Percentiles rank a stretch among this genome's conserved stretches.
Evolutionary conservation across 805 yeast species (phyloP).

Genomic region (Saccharomyces kudriavzevii): DNA sequence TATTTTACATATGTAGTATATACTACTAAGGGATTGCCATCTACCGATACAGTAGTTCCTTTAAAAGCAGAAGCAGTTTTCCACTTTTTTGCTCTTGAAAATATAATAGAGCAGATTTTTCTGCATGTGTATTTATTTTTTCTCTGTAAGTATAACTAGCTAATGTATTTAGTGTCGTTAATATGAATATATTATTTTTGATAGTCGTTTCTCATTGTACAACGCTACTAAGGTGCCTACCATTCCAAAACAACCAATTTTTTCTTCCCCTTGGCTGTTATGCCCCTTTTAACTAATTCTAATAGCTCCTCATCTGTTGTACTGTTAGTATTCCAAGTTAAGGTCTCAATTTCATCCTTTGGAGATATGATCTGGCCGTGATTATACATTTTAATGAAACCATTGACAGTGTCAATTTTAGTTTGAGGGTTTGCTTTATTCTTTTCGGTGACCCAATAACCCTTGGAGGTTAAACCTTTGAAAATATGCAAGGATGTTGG

Average conservation of each 20-base stretch:
- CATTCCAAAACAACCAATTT: slow-evolving; percentile 26
- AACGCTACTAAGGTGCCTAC: slow-evolving; percentile 4
- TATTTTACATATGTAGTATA: too few species aligned
- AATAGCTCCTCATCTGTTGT: slow-evolving; percentile 36
- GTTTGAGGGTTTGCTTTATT: slow-evolving; percentile 50
- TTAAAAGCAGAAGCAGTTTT: too few species aligned
- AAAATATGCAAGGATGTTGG: slow-evolving; percentile 87
- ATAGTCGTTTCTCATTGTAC: neutral
- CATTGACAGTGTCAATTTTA: slow-evolving; percentile 47
- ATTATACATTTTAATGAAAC: slow-evolving; percentile 50
- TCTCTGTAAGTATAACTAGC: neutral
- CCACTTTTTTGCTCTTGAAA: neutral
- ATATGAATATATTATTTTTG: neutral
- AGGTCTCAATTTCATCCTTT: slow-evolving; percentile 33
- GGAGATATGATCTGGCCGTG: slow-evolving; percentile 50
- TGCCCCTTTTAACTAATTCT: slow-evolving; percentile 37
- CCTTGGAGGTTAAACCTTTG: slow-evolving; percentile 76
- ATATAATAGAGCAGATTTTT: neutral
- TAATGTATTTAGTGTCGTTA: neutral
- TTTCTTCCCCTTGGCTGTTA: slow-evolving; percentile 32
- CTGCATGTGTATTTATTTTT: too few species aligned
- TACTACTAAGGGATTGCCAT: too few species aligned
- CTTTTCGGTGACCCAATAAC: slow-evolving; percentile 87
- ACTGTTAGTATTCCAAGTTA: slow-evolving; percentile 27
- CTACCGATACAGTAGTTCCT: too few species aligned